A percentile compares a stretch with the other conserved stretches of the same genome.
phyloP scores from a whole-genome alignment of 2,329 filamentous ascomycete genomes.

The Diaporthe helianthi region DNA sequence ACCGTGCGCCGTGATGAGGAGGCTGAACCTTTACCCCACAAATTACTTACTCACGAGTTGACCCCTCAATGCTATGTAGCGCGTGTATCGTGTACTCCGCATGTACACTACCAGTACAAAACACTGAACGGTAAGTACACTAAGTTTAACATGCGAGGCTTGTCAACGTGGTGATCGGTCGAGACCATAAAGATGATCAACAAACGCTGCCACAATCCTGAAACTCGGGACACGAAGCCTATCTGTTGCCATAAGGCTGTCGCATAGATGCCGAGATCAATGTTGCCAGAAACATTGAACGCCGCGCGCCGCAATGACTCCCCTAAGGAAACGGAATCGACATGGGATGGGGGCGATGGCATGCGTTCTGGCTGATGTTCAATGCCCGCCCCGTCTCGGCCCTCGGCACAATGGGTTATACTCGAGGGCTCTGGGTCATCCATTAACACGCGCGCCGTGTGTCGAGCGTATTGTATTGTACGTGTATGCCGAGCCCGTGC shows the following conservation, averaged over 20 bases:
- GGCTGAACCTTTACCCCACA: constrained; percentile 19
- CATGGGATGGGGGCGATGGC: not conserved
- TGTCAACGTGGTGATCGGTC: constrained; percentile 19
- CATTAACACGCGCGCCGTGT: constrained; percentile 17
- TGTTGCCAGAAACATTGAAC: not conserved
- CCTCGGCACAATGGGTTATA: constrained; percentile 24
- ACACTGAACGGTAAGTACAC: no score
- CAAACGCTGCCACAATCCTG: not conserved
- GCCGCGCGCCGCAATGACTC: constrained; percentile 8
- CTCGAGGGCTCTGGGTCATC: not conserved
- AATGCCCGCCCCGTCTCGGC: constrained; percentile 5
- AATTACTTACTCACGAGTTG: no score
- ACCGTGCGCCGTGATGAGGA: not conserved
- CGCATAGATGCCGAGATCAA: constrained; percentile 6
- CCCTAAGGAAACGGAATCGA: not conserved
- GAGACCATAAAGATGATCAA: not conserved
- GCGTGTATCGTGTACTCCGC: no score
- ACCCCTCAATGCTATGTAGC: not conserved
- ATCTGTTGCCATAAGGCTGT: not conserved
- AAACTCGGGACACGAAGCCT: not conserved
- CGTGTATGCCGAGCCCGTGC: constrained; percentile 4
- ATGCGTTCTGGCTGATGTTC: not conserved
- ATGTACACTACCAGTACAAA: not conserved
- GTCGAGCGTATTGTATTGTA: no score
- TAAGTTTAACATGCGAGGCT: no score